Conservation (phyloP, 2,329 filamentous ascomycete species). For the Fonsecaea pedrosoi region DNA sequence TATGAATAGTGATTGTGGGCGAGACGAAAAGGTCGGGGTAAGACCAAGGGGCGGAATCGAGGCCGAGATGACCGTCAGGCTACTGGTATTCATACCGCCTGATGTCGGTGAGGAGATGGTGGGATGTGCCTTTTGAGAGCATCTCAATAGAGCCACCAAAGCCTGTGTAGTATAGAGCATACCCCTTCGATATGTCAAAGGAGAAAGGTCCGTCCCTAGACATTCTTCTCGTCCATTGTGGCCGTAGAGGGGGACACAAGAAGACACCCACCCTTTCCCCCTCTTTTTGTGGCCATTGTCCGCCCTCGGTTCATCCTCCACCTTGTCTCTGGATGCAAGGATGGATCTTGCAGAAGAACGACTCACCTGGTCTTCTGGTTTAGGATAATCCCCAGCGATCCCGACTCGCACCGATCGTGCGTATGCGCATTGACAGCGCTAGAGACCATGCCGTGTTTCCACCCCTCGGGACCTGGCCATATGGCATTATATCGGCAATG, state of each 20-base stretch:
- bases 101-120: background rate
- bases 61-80: background rate
- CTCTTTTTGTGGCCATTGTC: slow-evolving; percentile 1
- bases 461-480: background rate
- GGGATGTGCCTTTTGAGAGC: background rate
- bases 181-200: background rate
- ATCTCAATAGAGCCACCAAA: background rate
- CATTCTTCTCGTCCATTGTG: background rate
- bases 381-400: background rate
- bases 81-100: background rate
- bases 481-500: slow-evolving; percentile 10
- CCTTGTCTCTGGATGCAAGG: background rate
- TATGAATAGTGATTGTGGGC: slow-evolving; percentile 25
- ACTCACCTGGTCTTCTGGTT: slow-evolving; percentile 2
- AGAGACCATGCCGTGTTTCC: background rate
- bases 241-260: background rate
- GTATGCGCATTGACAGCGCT: background rate
- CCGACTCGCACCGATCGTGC: background rate
- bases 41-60: background rate
- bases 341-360: background rate
- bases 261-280: background rate
- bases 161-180: too few species aligned
- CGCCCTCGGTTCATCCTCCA: background rate
- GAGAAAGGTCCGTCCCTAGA: background rate
- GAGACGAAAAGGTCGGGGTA: slow-evolving; percentile 24